phyloP scores from a whole-genome alignment of 331 rosid genomes.

The Cydonia oblonga region DNA sequence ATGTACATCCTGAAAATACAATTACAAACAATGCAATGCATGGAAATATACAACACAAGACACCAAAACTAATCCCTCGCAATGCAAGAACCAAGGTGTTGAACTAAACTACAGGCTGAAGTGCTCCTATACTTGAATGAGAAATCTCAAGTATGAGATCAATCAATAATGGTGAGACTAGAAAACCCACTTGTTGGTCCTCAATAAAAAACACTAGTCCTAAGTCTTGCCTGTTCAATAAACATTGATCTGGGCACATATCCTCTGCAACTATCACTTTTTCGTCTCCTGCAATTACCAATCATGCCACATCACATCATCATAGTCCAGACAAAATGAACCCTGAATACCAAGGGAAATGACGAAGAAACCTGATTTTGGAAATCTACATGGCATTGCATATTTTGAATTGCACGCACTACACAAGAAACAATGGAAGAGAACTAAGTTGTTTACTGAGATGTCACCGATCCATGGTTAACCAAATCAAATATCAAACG shows the following conservation, averaged over 20 bases:
- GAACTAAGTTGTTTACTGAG: conserved; percentile 18
- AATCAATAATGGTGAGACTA: background rate
- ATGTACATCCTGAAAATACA: conserved; percentile 17
- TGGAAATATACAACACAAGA: background rate
- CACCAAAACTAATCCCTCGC: background rate
- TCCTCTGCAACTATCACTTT: conserved; percentile 20
- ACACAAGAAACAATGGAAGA: background rate
- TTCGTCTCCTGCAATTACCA: conserved; percentile 28
- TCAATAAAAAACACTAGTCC: conserved; percentile 19
- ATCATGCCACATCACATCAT: conserved; percentile 30
- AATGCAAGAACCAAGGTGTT: conserved; percentile 10
- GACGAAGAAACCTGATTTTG: conserved; percentile 11
- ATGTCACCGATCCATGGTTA: background rate
- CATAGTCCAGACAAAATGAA: conserved; percentile 3
- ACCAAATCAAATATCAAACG: background rate
- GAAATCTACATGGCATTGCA: conserved; percentile 12
- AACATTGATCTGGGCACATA: conserved; percentile 16
- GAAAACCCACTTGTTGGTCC: conserved; percentile 22
- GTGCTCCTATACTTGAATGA: conserved; percentile 1
- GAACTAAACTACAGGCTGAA: background rate
- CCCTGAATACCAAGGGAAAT: conserved; percentile 21
- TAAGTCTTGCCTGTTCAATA: conserved; percentile 24
- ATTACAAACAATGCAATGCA: background rate
- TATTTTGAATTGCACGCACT: conserved; percentile 24
- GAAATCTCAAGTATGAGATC: background rate